These are phyloP conservation scores for Penicillium subrubescens DNA, from an alignment of 495 filamentous ascomycete species.

Conservation along the genomic window DNA sequence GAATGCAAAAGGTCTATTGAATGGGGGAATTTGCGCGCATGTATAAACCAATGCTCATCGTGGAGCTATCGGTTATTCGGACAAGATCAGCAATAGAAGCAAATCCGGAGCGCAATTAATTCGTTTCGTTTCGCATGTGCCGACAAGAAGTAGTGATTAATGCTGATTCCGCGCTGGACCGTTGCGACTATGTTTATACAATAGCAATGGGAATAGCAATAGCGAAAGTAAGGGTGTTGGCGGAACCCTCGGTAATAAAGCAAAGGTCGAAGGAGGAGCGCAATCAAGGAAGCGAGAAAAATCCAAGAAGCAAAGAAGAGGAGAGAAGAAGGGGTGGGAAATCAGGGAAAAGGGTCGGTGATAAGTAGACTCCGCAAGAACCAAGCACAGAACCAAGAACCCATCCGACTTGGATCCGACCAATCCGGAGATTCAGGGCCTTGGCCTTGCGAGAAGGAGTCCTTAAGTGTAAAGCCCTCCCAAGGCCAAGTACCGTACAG, in stretches of 20 bases:
- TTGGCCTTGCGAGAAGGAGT: not conserved
- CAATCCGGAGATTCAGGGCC: conserved; percentile 8
- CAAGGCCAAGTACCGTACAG: not conserved
- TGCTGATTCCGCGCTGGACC: not conserved
- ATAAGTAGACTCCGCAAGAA: conserved; percentile 5
- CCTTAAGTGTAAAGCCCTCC: not conserved
- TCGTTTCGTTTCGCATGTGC: conserved; percentile 4
- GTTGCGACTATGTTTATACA: not conserved
- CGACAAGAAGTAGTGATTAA: not conserved
- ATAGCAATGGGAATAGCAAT: not conserved
- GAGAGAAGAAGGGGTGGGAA: not conserved
- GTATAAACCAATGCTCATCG: conserved; percentile 13
- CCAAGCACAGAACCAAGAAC: conserved; percentile 1
- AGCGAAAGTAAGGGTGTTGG: not conserved
- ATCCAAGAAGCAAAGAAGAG: not conserved
- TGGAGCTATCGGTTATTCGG: not conserved
- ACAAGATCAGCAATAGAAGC: not conserved
- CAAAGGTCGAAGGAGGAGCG: not conserved
- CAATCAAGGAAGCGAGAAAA: conserved; percentile 4
- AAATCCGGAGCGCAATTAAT: not conserved
- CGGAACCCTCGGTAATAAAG: not conserved
- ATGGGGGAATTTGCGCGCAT: not conserved
- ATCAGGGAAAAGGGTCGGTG: not conserved
- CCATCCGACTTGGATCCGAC: conserved; percentile 6
- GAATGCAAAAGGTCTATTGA: not conserved